Base-by-base conservation (phyloP, 2,329 filamentous ascomycete genomes). In the Gremmenia infestans region DNA sequence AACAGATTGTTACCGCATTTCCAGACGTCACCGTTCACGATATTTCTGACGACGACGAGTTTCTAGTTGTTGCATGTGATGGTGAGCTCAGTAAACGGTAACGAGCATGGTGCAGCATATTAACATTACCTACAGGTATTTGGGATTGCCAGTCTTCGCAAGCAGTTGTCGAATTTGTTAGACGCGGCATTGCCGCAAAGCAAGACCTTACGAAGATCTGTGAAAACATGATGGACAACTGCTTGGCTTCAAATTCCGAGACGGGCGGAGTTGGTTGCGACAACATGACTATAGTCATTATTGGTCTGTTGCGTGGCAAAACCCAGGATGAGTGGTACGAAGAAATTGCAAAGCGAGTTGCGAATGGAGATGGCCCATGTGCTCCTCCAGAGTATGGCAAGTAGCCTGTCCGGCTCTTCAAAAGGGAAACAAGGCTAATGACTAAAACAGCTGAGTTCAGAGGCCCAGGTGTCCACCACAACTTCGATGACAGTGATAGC, bases 221-320 rank as follows among this genome's bases (percentile, higher is more conserved):
- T 74, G 94, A 99, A 76, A 99, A 99, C 78, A 96, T 99, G 91
- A 99, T 99, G 94, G 93, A 99, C 79, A 99, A 97, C 78, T 99
- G 94, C 72, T 81, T 99, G 63, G 92, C 94, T 42, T 96, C 92
- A 59, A 97, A 96, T 81, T 96, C 92, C 64, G 94, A 99, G 76
- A 97, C 93, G 35, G 94, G 94, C 54, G 94, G 94, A 61, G 93
- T 99, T 60, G 94, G 94, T 60, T 99, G 94, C 73, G 94, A 99
- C 78, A 99, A 99, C 80, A 99, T 99, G 94, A 99, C 94, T 65
- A 97, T 99, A 88, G 79, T 87, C 66, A 82, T 99, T 63, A 78
- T 99, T 69, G 94, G 88, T 64, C 85, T 99, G 71, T 82, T 99
- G 65, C 85, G 89, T 69, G 94, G 93, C 72, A 91, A 89, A 80